Conservation (phyloP, 2,329 filamentous ascomycete species). For the Pezicula carpinea region DNA sequence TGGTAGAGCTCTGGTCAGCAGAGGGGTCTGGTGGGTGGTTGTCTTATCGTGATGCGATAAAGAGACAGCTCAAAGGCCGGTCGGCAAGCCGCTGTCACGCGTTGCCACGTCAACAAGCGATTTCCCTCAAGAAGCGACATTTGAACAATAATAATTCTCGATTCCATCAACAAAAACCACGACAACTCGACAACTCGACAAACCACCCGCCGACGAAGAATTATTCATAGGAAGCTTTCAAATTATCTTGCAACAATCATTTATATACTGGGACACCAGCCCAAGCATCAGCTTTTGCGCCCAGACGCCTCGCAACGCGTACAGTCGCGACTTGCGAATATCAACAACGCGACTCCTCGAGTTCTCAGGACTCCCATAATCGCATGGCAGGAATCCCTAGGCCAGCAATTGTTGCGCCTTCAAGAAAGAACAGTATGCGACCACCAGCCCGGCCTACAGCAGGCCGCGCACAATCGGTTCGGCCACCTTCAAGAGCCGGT, state of each 20-base stretch:
- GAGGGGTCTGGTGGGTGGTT: not conserved
- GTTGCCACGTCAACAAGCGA: not conserved
- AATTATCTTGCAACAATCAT: not conserved
- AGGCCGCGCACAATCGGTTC: slow-evolving; percentile 40
- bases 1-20: not conserved
- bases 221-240: too few relatives aligned
- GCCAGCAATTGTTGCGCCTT: slow-evolving; percentile 40
- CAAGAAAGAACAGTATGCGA: slow-evolving; percentile 45
- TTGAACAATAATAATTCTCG: not conserved
- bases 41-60: not conserved
- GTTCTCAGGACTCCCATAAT: slow-evolving; percentile 4
- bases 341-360: slow-evolving; percentile 1
- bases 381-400: slow-evolving; percentile 51
- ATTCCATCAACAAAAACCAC: slow-evolving; percentile 4
- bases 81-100: not conserved
- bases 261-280: not conserved
- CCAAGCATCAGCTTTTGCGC: too few relatives aligned
- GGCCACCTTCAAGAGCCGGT: slow-evolving; percentile 19
- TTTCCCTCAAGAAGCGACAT: not conserved
- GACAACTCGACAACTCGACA: slow-evolving; percentile 5
- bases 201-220: slow-evolving; percentile 1
- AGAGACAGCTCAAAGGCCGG: not conserved
- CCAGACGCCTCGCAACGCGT: slow-evolving; percentile 2
- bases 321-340: not conserved
- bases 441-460: slow-evolving; percentile 50